These are phyloP conservation scores for Kalanchoe fedtschenkoi DNA, from an alignment of 164 flowering plant genomes.

Conservation along the genomic window DNA sequence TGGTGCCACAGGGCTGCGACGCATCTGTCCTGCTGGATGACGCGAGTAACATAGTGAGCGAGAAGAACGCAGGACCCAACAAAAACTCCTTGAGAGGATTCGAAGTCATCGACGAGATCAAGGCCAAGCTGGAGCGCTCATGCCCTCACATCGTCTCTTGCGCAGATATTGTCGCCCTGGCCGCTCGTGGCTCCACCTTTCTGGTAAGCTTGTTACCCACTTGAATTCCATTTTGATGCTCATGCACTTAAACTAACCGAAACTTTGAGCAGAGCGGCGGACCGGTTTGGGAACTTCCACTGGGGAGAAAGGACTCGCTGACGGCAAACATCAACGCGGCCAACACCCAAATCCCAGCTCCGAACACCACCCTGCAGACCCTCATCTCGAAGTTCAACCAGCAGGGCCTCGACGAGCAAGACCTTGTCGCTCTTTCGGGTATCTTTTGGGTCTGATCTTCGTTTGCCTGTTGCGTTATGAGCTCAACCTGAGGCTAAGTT, in stretches of 20 bases:
- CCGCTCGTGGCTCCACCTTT: slow-evolving; percentile 5
- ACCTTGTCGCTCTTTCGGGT: slow-evolving; percentile 93
- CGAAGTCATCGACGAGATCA: slow-evolving; percentile 6
- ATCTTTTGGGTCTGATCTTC: background rate
- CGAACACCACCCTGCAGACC: slow-evolving; percentile 66
- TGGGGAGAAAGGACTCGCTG: slow-evolving; percentile 84
- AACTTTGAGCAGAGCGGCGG: slow-evolving; percentile 47
- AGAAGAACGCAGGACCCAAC: slow-evolving; percentile 3
- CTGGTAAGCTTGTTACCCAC: background rate
- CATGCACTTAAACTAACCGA: background rate
- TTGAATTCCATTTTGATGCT: background rate
- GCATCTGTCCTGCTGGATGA: background rate
- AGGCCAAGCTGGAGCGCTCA: background rate
- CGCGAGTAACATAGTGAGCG: background rate
- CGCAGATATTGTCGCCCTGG: slow-evolving; percentile 8
- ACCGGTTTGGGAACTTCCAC: slow-evolving; percentile 74
- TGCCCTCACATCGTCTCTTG: slow-evolving; percentile 6
- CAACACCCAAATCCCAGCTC: slow-evolving; percentile 68
- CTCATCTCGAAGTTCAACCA: slow-evolving; percentile 51
- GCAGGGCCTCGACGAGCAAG: slow-evolving; percentile 69
- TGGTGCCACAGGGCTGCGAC: background rate
- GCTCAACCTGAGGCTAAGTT: background rate
- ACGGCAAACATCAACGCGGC: slow-evolving; percentile 63
- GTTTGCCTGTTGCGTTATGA: background rate
- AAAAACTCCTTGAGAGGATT: slow-evolving; percentile 1